A percentile compares a stretch with the other conserved stretches of the same genome.
phyloP scores from a whole-genome alignment of 2,329 filamentous ascomycete species.

The Aspergillus sp. region DNA sequence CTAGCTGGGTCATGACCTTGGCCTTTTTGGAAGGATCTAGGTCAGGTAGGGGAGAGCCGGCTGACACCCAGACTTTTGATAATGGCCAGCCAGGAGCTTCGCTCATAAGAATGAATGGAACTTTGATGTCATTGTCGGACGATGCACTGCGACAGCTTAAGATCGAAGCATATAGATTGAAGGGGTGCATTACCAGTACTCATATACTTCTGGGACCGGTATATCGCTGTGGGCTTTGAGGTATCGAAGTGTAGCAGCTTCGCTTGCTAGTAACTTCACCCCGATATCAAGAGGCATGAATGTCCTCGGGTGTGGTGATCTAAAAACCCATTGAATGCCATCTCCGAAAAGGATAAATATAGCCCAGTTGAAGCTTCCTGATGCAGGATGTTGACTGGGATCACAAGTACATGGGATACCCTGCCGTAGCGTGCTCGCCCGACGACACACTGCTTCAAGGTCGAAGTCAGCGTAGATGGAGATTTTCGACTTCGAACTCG shows the following conservation, averaged over 20 bases:
- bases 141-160: constrained; percentile 18
- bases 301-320: constrained; percentile 26
- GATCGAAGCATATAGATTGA: not conserved
- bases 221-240: constrained; percentile 32
- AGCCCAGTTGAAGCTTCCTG: constrained; percentile 35
- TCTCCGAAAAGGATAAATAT: constrained; percentile 36
- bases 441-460: constrained; percentile 23
- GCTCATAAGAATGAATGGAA: constrained; percentile 39
- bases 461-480: constrained; percentile 21
- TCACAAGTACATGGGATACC: constrained; percentile 23
- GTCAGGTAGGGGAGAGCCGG: constrained; percentile 11
- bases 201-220: constrained; percentile 35
- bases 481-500: not conserved
- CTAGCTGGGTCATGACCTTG: constrained; percentile 32
- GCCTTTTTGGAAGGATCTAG: constrained; percentile 17
- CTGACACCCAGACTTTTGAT: constrained; percentile 23
- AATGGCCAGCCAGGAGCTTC: constrained; percentile 33
- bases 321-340: constrained; percentile 33
- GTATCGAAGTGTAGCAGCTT: constrained; percentile 36
- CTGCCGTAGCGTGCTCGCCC: constrained; percentile 22
- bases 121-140: constrained; percentile 28
- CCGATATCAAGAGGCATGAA: constrained; percentile 22
- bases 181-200: constrained; percentile 24
- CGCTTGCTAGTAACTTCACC: constrained; percentile 31
- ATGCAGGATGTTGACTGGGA: constrained; percentile 26